A percentile compares a stretch with the other conserved stretches of the same genome.
Evolutionary conservation across 1,284 basidiomycete genomes (phyloP).

Genomic region (Heimioporus punctisporus): DNA sequence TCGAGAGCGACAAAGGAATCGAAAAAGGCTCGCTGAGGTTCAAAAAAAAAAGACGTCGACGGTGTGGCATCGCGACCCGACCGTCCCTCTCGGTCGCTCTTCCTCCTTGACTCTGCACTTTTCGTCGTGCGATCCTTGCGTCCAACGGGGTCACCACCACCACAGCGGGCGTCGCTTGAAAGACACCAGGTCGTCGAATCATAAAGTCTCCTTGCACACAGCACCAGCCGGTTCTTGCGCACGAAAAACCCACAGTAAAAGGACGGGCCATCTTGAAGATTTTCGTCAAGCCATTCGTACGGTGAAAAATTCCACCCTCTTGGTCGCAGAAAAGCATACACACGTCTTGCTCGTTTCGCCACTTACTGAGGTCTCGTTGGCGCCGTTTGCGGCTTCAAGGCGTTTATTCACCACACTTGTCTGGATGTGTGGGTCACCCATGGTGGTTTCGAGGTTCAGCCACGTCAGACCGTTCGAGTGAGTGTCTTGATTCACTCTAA

Average conservation of each 20-base stretch:
- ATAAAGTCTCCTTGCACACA: neutral
- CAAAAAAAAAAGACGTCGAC: neutral
- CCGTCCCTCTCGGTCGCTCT: neutral
- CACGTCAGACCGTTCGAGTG: slow-evolving; percentile 23
- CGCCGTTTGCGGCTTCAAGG: slow-evolving; percentile 10
- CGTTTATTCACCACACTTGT: slow-evolving; percentile 12
- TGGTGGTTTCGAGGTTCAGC: neutral
- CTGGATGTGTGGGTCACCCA: slow-evolving; percentile 1
- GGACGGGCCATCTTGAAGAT: slow-evolving; percentile 7
- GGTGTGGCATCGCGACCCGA: neutral
- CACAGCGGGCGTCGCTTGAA: slow-evolving; percentile 5
- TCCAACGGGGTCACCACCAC: too few species aligned
- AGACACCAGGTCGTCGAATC: neutral
- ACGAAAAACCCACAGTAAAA: slow-evolving; percentile 6
- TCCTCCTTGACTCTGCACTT: slow-evolving; percentile 7
- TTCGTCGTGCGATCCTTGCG: neutral
- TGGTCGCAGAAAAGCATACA: slow-evolving; percentile 23
- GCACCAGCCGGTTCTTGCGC: neutral
- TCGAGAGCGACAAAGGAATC: too few species aligned
- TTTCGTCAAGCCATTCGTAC: slow-evolving; percentile 6
- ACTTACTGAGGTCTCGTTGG: slow-evolving; percentile 24
- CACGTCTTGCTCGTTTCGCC: slow-evolving; percentile 19
- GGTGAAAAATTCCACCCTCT: slow-evolving; percentile 30
- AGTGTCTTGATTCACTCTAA: slow-evolving; percentile 34
- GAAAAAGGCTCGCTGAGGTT: slow-evolving; percentile 1